Base-by-base conservation (phyloP, 2,329 filamentous ascomycete genomes). In the Microsporum ferrugineum region DNA sequence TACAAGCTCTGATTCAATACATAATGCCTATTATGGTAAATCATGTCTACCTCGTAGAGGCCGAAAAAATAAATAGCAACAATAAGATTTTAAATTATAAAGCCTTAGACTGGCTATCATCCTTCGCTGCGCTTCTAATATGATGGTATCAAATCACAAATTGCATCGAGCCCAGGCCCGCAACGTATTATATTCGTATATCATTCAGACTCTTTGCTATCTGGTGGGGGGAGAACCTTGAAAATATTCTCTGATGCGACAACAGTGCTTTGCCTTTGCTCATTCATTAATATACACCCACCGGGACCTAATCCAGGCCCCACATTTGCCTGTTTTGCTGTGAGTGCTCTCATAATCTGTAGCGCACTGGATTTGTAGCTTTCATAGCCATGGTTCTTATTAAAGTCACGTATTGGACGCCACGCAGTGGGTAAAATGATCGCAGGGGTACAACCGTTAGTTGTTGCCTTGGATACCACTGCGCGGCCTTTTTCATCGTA, bases 291-390 rank as follows among this genome's bases (percentile, higher is more conserved):
- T 27, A 75, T 78, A 45, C 77, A 77, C 3, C 82, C 82, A 45
- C 77, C 78, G 51, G 76, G 73, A 60, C 82, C 82, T 66, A 84
- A 73, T 0, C 78, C 80, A 2, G 79, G 75, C 2, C 82, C 83
- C 64, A 82, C 72, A 27, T 74, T 72, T 57, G 72, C 73, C 68
- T 83, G 84, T 63, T 77, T 77, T 49, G 75, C 73, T 38, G 77
- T 72, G 38, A 83, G 71, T 6, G 77, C 76, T 59, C 73, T 70
- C 14, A 78, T 66, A 2, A 78, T 72, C 55, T 78, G 74, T 45
- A 71, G 66, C 2, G 79, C 79, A 59, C 79, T 78, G 23, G 79
- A 70, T 60, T 77, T 74, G n/a, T 75, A 70, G 0, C 71, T 73
- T 49, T 74, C 69, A 55, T 75, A 71, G 3, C 72, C 71, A 65